Evolutionary conservation across 208 protist genomes (phyloP).

Genomic region (Leishmania gerbilli): DNA sequence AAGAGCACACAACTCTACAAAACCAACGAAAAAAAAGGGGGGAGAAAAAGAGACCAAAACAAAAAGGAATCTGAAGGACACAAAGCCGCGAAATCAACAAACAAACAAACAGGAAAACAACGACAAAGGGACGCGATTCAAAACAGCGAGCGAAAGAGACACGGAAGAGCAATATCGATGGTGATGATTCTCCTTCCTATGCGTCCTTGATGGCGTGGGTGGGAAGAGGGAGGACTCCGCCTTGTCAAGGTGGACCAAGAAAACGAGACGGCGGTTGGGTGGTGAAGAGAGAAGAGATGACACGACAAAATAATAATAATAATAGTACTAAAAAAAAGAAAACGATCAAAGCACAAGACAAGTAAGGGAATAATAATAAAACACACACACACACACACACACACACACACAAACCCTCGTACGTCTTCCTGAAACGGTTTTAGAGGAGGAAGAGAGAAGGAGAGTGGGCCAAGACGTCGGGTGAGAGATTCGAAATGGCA

Average conservation of each 20-base stretch:
- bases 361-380: not conserved
- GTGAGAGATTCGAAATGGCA: not conserved
- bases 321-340: not conserved
- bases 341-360: not conserved
- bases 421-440: not conserved
- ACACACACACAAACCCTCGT: not conserved
- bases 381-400: not conserved
- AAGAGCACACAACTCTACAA: not conserved
- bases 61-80: not conserved
- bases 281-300: not conserved
- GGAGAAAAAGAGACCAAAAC: not conserved
- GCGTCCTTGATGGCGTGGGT: not conserved
- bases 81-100: not conserved
- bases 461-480: not conserved
- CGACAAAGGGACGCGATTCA: not conserved
- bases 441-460: not conserved
- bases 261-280: not conserved
- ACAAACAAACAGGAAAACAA: not conserved
- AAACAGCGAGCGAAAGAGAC: not conserved
- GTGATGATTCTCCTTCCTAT: not conserved
- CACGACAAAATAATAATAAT: not conserved
- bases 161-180: not conserved
- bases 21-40: not conserved
- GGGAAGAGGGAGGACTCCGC: not conserved
- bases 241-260: not conserved